phyloP scores from a whole-genome alignment of 2,329 filamentous ascomycete genomes.

The Aureobasidium sp. region DNA sequence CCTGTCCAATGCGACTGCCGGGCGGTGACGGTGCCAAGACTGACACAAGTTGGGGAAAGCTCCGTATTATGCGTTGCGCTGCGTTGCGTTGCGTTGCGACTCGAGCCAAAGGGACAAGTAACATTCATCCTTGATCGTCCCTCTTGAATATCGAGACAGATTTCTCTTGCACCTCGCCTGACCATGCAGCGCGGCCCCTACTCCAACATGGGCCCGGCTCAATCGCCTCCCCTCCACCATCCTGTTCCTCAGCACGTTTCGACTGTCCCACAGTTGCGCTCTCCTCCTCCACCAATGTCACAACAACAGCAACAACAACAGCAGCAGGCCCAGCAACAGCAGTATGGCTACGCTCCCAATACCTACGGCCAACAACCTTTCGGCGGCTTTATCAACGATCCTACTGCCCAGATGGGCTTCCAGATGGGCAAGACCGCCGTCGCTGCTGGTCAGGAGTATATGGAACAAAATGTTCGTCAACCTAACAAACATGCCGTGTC shows the following conservation, averaged over 20 bases:
- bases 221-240: constrained; percentile 89
- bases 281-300: constrained; percentile 73
- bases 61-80: not conserved
- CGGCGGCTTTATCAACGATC: constrained; percentile 91
- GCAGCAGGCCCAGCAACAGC: constrained; percentile 52
- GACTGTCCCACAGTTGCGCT: constrained; percentile 92
- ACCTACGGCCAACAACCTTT: constrained; percentile 55
- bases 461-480: constrained; percentile 80
- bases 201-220: constrained; percentile 60
- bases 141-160: not conserved
- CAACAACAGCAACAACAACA: constrained; percentile 62
- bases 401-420: constrained; percentile 87
- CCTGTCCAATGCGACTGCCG: not conserved
- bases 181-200: constrained; percentile 83
- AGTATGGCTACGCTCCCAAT: constrained; percentile 17
- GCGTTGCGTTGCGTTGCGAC: not conserved
- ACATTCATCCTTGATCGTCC: too few relatives aligned
- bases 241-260: constrained; percentile 98
- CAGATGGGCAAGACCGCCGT: constrained; percentile 91
- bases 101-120: not conserved
- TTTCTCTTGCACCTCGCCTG: constrained; percentile 13
- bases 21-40: not conserved
- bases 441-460: constrained; percentile 83
- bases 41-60: not conserved
- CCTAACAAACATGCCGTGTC: not conserved